Evolutionary conservation across 1,284 basidiomycete genomes (phyloP).

Genomic region (Rugosomyces carneus): DNA sequence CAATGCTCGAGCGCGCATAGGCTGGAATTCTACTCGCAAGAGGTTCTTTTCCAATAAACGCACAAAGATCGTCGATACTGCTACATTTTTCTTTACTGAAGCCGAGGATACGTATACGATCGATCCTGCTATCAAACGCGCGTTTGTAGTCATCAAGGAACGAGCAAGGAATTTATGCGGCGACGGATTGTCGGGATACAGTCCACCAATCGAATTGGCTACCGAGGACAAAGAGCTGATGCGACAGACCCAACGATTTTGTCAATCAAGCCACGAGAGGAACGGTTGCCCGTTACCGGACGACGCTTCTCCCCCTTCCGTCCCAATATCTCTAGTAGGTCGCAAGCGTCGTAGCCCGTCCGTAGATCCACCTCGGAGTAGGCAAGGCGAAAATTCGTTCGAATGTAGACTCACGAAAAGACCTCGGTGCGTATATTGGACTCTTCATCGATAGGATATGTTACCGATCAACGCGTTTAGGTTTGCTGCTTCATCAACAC

Average conservation of each 20-base stretch:
- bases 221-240: constrained; percentile 23
- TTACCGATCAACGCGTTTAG: background rate
- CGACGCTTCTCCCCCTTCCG: background rate
- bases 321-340: background rate
- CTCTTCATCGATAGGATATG: no score
- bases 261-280: constrained; percentile 2
- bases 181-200: constrained; percentile 21
- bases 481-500: background rate
- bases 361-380: background rate
- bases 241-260: constrained; percentile 14
- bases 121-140: constrained; percentile 20
- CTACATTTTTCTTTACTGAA: constrained; percentile 31
- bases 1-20: constrained; percentile 41
- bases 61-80: constrained; percentile 33
- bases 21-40: constrained; percentile 42
- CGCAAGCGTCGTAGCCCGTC: constrained; percentile 12
- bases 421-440: constrained; percentile 17
- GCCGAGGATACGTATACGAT: constrained; percentile 22
- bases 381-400: background rate
- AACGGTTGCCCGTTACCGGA: constrained; percentile 16
- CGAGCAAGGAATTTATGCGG: constrained; percentile 29
- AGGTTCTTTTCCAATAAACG: constrained; percentile 32
- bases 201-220: constrained; percentile 23
- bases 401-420: constrained; percentile 17
- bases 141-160: constrained; percentile 29